These are phyloP conservation scores for Lavandula angustifolia DNA, from an alignment of 257 asterid species.

Conservation along the genomic window DNA sequence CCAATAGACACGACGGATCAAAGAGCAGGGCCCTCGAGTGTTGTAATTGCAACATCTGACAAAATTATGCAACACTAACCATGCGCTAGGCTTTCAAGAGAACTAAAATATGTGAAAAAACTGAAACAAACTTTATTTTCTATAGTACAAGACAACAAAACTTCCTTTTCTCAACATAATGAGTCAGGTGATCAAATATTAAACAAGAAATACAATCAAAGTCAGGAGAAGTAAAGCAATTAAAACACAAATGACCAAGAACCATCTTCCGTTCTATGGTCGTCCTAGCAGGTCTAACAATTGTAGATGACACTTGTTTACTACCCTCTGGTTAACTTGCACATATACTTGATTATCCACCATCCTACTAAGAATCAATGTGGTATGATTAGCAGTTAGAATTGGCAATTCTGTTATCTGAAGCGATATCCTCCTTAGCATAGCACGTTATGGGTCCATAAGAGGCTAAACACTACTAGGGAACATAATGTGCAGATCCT, in stretches of 20 bases:
- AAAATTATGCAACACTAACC: not conserved
- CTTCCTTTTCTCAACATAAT: not conserved
- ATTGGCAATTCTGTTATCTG: not conserved
- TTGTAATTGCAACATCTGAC: not conserved
- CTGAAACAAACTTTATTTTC: not conserved
- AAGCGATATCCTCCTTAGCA: not conserved
- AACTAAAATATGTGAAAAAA: not conserved
- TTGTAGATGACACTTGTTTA: too few relatives aligned
- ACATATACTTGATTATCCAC: not conserved
- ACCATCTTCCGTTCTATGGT: not conserved
- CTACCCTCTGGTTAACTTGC: constrained; percentile 4
- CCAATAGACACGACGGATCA: not conserved
- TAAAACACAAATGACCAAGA: not conserved
- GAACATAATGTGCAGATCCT: constrained; percentile 5
- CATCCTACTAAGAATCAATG: constrained; percentile 2
- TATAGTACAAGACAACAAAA: not conserved
- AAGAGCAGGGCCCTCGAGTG: constrained; percentile 1
- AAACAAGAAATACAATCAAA: constrained; percentile 7
- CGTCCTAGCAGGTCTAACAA: not conserved
- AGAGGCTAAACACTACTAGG: constrained; percentile 9
- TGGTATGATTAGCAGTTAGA: not conserved
- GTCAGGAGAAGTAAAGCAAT: not conserved
- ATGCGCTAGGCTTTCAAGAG: not conserved
- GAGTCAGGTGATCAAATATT: not conserved
- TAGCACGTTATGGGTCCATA: constrained; percentile 18